phyloP scores from a whole-genome alignment of 2,329 filamentous ascomycete species.

The Gnomoniopsis smithogilvyi region DNA sequence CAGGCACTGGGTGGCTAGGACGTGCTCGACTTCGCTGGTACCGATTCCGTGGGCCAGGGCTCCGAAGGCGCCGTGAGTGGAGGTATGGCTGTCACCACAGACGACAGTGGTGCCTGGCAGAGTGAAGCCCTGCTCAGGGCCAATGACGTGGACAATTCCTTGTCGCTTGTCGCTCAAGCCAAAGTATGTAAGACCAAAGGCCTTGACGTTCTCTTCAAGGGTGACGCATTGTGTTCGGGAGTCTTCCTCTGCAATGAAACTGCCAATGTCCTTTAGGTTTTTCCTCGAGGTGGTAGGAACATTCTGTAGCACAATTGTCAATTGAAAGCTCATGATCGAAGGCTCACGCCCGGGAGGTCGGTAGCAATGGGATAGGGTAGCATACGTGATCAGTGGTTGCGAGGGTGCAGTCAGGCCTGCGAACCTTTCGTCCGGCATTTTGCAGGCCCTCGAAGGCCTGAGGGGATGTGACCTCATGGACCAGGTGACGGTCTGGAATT shows the following conservation, averaged over 20 bases:
- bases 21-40: conserved; percentile 97
- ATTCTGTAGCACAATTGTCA: conserved; percentile 57
- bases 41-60: conserved; percentile 95
- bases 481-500: conserved; percentile 78
- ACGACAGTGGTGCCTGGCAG: conserved; percentile 95
- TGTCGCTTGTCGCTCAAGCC: conserved; percentile 94
- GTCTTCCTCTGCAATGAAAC: conserved; percentile 93
- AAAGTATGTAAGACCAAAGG: conserved; percentile 96
- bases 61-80: conserved; percentile 95
- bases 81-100: conserved; percentile 97
- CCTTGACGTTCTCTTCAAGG: conserved; percentile 94
- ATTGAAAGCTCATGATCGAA: neutral
- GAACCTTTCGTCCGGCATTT: conserved; percentile 82
- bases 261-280: conserved; percentile 86
- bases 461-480: conserved; percentile 97
- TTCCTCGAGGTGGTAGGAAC: conserved; percentile 89
- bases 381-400: conserved; percentile 95
- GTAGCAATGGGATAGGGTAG: conserved; percentile 20
- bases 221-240: conserved; percentile 92
- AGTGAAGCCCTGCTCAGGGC: conserved; percentile 97
- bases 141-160: conserved; percentile 97
- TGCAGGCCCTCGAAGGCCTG: conserved; percentile 97
- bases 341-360: no score
- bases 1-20: conserved; percentile 91
- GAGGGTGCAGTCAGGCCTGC: conserved; percentile 93